These are phyloP conservation scores for Collybia sp. DNA, from an alignment of 768 basidiomycete genomes.

Conservation along the genomic window DNA sequence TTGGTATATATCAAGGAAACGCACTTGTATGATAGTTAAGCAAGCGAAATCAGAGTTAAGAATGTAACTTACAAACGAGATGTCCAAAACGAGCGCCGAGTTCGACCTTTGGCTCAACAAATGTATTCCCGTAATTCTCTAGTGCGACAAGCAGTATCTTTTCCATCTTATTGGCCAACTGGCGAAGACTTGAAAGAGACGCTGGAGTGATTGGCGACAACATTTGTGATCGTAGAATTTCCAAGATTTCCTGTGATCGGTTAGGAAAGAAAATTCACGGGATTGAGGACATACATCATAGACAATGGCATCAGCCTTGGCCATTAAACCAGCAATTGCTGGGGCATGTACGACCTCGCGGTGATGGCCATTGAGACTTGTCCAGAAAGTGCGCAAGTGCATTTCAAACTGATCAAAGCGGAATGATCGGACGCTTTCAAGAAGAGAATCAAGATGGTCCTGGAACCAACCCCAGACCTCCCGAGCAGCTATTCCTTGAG, in stretches of 20 bases:
- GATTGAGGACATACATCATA: constrained; percentile 64
- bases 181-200: constrained; percentile 67
- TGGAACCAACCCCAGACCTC: constrained; percentile 93
- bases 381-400: constrained; percentile 84
- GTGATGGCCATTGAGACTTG: constrained; percentile 63
- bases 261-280: too few species aligned
- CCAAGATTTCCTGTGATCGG: constrained; percentile 87
- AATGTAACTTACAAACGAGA: constrained; percentile 65
- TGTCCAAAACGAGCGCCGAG: constrained; percentile 89
- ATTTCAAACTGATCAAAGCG: constrained; percentile 90
- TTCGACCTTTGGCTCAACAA: constrained; percentile 90
- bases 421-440: constrained; percentile 73
- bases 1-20: constrained; percentile 89
- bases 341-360: constrained; percentile 89
- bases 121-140: constrained; percentile 81
- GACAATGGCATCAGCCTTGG: constrained; percentile 84
- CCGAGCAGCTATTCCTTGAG: constrained; percentile 74
- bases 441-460: constrained; percentile 79
- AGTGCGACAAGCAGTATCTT: constrained; percentile 79
- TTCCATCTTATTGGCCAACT: constrained; percentile 89
- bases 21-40: constrained; percentile 45
- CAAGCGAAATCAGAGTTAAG: neutral
- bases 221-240: constrained; percentile 81
- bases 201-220: constrained; percentile 67
- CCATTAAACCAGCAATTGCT: constrained; percentile 83